Conservation (phyloP, 2,329 filamentous ascomycete genomes). For the Gyromitra esculenta region DNA sequence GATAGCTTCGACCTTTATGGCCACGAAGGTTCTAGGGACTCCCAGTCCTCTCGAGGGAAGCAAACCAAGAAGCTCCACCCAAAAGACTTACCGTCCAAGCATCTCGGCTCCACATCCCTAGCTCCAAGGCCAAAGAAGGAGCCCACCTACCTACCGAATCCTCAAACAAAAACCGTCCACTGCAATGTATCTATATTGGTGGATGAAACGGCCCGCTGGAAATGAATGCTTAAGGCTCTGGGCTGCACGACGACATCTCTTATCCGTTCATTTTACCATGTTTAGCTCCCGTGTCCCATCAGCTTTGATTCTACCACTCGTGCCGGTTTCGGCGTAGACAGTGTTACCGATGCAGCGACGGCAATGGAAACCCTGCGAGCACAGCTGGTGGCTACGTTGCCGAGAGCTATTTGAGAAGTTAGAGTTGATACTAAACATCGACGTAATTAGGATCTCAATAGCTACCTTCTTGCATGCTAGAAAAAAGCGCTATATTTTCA, state of each 20-base stretch:
- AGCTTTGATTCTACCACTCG: not conserved
- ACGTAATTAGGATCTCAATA: not conserved
- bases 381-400: not conserved
- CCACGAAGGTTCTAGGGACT: too few species aligned
- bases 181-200: not conserved
- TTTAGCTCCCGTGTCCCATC: not conserved
- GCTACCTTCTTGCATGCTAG: not conserved
- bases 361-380: not conserved
- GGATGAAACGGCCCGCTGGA: not conserved
- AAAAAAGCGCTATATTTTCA: not conserved
- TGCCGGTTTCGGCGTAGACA: not conserved
- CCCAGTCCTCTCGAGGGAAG: not conserved
- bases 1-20: not conserved
- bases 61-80: not conserved
- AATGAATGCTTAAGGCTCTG: not conserved
- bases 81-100: not conserved
- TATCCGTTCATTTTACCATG: not conserved
- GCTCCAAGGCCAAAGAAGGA: not conserved
- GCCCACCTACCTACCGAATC: not conserved
- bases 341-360: not conserved
- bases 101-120: not conserved
- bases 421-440: not conserved
- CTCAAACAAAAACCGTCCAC: not conserved
- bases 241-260: not conserved
- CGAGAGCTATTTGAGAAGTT: not conserved